Percentiles rank a stretch among this genome's conserved stretches.
These are phyloP conservation scores for Cyathus striatus DNA, from an alignment of 768 basidiomycete species.

Conservation along the genomic window DNA sequence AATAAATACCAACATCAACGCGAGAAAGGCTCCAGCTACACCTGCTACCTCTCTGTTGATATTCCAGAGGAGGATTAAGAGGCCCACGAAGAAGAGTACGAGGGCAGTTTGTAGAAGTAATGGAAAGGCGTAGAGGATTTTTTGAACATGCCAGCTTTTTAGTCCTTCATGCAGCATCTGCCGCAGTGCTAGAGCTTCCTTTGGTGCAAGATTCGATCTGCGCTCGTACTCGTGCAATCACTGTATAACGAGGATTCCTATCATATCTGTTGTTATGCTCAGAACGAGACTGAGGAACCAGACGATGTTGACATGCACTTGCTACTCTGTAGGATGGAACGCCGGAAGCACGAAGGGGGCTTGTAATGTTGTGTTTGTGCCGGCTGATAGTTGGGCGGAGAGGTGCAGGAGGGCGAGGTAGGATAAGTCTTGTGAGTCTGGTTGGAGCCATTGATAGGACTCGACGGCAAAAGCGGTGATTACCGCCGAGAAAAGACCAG, in stretches of 20 bases:
- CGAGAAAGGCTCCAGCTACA: slow-evolving; percentile 2
- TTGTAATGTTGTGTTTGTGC: neutral
- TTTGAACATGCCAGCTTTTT: slow-evolving; percentile 13
- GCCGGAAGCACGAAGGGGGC: no score
- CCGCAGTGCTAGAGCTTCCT: slow-evolving; percentile 10
- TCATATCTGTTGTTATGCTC: slow-evolving; percentile 12
- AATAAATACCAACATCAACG: neutral
- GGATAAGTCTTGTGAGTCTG: slow-evolving; percentile 4
- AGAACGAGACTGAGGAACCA: slow-evolving; percentile 16
- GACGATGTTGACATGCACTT: slow-evolving; percentile 10
- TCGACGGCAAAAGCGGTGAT: slow-evolving; percentile 14
- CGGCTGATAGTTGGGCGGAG: slow-evolving; percentile 2
- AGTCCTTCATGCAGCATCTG: slow-evolving; percentile 17
- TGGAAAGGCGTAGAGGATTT: slow-evolving; percentile 15
- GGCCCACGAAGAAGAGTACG: slow-evolving; percentile 17
- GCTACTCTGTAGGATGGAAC: neutral
- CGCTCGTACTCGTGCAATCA: slow-evolving; percentile 17
- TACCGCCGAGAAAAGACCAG: slow-evolving; percentile 14
- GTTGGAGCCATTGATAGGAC: slow-evolving; percentile 10
- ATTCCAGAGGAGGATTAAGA: slow-evolving; percentile 15
- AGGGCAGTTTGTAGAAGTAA: slow-evolving; percentile 17
- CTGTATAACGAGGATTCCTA: slow-evolving; percentile 16
- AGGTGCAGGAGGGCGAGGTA: slow-evolving; percentile 5
- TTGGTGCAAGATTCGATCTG: slow-evolving; percentile 6
- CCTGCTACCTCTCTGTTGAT: slow-evolving; percentile 14